Conservation (phyloP, 2,329 filamentous ascomycete genomes). For the Arachnopeziza araneosa region DNA sequence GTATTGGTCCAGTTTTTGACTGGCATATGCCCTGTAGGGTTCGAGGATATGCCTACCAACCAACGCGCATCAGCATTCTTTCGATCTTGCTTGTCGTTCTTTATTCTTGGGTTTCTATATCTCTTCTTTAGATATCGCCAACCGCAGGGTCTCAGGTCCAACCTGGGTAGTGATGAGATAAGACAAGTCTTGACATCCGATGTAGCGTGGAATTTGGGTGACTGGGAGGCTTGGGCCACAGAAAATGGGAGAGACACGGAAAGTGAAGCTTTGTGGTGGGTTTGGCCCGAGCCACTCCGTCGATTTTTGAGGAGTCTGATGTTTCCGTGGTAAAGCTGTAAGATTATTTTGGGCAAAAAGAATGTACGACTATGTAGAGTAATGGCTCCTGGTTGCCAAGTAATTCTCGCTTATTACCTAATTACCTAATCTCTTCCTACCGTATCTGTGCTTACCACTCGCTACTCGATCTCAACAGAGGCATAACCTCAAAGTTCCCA, state of each 20-base stretch:
- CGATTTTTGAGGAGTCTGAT: background rate
- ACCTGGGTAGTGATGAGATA: background rate
- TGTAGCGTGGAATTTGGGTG: background rate
- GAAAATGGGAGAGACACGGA: background rate
- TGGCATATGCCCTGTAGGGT: constrained; percentile 44
- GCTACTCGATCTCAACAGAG: too few species aligned
- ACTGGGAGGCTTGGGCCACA: background rate
- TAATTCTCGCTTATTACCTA: too few species aligned
- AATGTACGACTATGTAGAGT: too few species aligned
- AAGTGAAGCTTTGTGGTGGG: background rate
- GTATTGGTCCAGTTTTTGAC: constrained; percentile 36
- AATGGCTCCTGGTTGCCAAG: too few species aligned
- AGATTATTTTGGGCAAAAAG: too few species aligned
- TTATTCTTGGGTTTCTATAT: background rate
- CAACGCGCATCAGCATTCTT: background rate
- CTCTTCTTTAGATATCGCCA: background rate
- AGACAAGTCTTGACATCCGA: background rate
- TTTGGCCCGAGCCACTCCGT: background rate
- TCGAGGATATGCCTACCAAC: background rate
- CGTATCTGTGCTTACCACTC: too few species aligned
- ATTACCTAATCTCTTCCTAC: too few species aligned
- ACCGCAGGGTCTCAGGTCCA: background rate
- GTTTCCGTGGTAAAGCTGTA: background rate
- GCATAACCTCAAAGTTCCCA: too few species aligned
- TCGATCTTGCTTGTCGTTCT: background rate